Conservation (phyloP, 2,329 filamentous ascomycete species). For the Beauveria varroae region DNA sequence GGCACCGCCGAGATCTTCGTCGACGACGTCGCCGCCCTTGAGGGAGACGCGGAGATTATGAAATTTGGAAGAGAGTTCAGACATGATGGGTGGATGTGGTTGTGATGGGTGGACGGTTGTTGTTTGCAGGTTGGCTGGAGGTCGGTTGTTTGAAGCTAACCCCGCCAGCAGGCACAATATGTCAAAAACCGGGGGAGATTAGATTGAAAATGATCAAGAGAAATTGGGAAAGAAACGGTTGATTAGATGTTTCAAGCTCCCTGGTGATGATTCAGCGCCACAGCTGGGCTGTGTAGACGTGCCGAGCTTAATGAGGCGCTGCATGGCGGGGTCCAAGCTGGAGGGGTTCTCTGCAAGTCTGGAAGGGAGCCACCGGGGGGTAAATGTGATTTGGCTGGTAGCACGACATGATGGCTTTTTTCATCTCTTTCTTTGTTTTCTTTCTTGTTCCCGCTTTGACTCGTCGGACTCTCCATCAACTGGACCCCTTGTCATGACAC, state of each 20-base stretch:
- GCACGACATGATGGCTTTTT: background rate
- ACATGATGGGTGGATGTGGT: constrained; percentile 7
- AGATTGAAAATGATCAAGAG: background rate
- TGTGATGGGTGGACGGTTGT: background rate
- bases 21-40: constrained; percentile 32
- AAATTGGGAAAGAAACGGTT: background rate
- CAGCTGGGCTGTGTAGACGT: background rate
- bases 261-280: background rate
- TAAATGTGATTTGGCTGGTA: too few species aligned
- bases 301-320: constrained; percentile 2
- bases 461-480: background rate
- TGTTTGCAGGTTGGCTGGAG: background rate
- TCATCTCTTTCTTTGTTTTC: background rate
- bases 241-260: background rate
- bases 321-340: background rate
- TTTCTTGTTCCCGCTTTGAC: background rate
- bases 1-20: constrained; percentile 46
- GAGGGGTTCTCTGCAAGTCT: background rate
- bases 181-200: background rate
- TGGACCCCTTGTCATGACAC: background rate
- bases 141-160: background rate
- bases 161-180: background rate
- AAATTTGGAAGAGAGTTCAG: constrained; percentile 13
- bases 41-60: constrained; percentile 11
- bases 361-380: too few species aligned